Evolutionary conservation across 2,329 filamentous ascomycete species (phyloP).

Genomic region (Colletotrichum falcatum): DNA sequence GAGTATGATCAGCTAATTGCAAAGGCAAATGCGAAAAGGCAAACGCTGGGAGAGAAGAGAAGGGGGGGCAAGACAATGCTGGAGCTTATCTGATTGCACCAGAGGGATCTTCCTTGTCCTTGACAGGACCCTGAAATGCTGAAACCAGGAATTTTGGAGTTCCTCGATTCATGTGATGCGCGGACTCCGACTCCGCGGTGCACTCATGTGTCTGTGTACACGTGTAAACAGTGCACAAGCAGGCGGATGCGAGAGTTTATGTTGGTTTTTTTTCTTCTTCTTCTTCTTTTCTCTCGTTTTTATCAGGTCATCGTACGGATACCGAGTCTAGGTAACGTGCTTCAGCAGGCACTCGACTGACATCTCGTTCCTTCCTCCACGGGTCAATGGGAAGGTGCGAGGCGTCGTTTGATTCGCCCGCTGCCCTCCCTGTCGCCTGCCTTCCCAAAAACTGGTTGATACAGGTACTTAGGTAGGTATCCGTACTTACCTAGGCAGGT

Average conservation of each 20-base stretch:
- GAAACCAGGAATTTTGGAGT: slow-evolving; percentile 30
- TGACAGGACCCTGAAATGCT: slow-evolving; percentile 38
- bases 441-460: neutral
- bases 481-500: too few species aligned
- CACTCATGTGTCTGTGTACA: neutral
- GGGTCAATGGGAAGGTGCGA: neutral
- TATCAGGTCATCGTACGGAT: too few species aligned
- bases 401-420: neutral
- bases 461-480: too few species aligned
- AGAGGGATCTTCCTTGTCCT: neutral
- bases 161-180: slow-evolving; percentile 19
- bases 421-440: neutral
- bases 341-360: too few species aligned
- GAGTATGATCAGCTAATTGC: neutral
- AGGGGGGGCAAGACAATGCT: neutral
- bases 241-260: neutral
- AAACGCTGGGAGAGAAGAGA: neutral
- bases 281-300: too few species aligned
- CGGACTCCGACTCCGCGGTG: slow-evolving; percentile 2
- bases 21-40: neutral
- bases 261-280: too few species aligned
- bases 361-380: neutral
- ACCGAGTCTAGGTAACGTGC: too few species aligned
- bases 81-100: slow-evolving; percentile 23
- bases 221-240: too few species aligned